phyloP scores from a whole-genome alignment of 441 rosid species.

The Erysimum pusillum region DNA sequence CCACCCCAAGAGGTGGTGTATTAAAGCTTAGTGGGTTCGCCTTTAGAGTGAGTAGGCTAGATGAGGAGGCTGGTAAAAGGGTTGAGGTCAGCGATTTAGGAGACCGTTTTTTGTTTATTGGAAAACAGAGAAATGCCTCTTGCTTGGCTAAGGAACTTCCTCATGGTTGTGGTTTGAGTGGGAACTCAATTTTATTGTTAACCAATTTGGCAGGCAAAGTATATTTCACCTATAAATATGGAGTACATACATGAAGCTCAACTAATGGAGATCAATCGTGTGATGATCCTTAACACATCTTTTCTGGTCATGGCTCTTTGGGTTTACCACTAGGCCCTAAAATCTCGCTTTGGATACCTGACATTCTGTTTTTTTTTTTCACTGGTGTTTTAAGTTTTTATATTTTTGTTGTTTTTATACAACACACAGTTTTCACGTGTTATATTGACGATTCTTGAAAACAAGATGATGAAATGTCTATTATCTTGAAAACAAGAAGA shows the following conservation, averaged over 20 bases:
- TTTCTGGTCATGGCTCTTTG: neutral
- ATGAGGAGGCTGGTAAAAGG: constrained; percentile 18
- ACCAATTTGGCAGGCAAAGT: neutral
- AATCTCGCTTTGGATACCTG: neutral
- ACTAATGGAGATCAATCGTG: neutral
- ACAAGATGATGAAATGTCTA: too few relatives aligned
- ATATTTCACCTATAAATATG: constrained; percentile 8
- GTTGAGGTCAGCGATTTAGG: neutral
- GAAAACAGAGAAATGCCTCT: neutral
- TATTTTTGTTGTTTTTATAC: too few relatives aligned
- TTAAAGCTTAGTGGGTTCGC: neutral
- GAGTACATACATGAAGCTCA: neutral
- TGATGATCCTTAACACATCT: neutral
- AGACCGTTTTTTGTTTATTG: constrained; percentile 3
- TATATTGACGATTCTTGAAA: too few relatives aligned
- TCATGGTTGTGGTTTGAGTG: neutral
- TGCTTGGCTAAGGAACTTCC: neutral
- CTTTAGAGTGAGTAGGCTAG: constrained; percentile 16
- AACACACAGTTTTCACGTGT: too few relatives aligned
- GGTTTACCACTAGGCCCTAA: neutral
- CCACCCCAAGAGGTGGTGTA: neutral
- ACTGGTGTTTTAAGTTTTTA: too few relatives aligned
- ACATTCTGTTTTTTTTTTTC: too few relatives aligned
- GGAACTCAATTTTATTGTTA: neutral
- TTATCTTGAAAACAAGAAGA: too few relatives aligned